A percentile compares a stretch with the other conserved stretches of the same genome.
These are phyloP conservation scores for Malassezia sympodialis DNA, from an alignment of 1,284 basidiomycete species.

Conservation along the genomic window DNA sequence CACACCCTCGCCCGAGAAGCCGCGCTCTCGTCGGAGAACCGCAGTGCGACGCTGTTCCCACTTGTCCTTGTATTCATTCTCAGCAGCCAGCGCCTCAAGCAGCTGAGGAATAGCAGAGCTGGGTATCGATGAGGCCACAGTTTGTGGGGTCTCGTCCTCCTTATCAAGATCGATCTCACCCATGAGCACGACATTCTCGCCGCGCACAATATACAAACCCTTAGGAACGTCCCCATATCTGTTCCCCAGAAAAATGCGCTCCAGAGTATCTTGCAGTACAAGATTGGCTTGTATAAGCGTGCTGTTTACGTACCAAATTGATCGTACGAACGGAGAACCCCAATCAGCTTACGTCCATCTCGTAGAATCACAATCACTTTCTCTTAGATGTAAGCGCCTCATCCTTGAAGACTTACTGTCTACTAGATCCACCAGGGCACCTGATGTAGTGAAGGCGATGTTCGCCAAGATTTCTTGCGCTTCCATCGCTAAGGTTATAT, in stretches of 20 bases:
- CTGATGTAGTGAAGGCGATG: conserved; percentile 46
- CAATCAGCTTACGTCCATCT: conserved; percentile 90
- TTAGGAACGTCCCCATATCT: conserved; percentile 69
- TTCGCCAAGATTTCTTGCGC: conserved; percentile 40
- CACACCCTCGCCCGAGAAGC: conserved; percentile 43
- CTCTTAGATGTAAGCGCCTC: conserved; percentile 48
- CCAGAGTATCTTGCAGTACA: conserved; percentile 57
- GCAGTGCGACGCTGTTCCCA: conserved; percentile 35
- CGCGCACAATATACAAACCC: conserved; percentile 85
- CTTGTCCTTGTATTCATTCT: conserved; percentile 31
- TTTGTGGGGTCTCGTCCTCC: conserved; percentile 40
- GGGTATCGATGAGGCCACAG: conserved; percentile 32
- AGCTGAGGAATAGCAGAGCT: conserved; percentile 30
- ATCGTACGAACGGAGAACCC: conserved; percentile 92
- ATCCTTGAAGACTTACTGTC: conserved; percentile 26
- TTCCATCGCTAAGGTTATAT: conserved; percentile 24
- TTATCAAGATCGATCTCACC: conserved; percentile 64
- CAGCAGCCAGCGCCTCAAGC: conserved; percentile 28
- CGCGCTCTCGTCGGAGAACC: conserved; percentile 28
- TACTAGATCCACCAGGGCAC: conserved; percentile 43
- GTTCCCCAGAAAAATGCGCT: conserved; percentile 60
- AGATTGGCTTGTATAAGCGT: conserved; percentile 64
- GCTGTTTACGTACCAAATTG: conserved; percentile 73
- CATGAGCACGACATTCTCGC: conserved; percentile 92
- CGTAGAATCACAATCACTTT: conserved; percentile 95